Evolutionary conservation across 2,329 filamentous ascomycete species (phyloP), one percentile per base, ranked within the genome.

Genomic region (Fusarium chaquense): DNA sequence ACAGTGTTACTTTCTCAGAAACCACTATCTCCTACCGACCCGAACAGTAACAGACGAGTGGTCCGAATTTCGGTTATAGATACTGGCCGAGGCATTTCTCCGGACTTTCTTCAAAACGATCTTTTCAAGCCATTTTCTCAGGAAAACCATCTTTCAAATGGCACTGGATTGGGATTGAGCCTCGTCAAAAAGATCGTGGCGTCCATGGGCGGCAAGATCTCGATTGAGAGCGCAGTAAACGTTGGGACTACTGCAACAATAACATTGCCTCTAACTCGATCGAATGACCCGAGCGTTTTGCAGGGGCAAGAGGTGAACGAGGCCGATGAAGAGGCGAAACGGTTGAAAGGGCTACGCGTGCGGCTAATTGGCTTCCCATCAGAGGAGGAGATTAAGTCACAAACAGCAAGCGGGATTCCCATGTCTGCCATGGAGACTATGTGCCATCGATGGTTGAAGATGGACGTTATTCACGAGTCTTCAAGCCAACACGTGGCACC

Each of bases 61-160:
- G 67, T 78, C 24, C 73, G 65, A 3, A 72, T 89, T 20, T 85
- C 81, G 0, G 84, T 92, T 5, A 80, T 82, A 0, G 90, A 93
- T 71, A 89, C 90, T 1, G 90, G 90, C 1, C 85, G 83, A 55
- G 91, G 90, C 5, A 92, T 92, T 47, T 85, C 84, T 0, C 81
- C 86, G 13, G 86, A 91, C 16, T 93, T 88, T 67, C 78, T 91
- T n/a, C 82, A 84, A 24, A 84, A 86, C 16, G 83, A 84, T n/a
- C 77, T 91, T 0, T 92, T 90, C 73, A 87, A 84, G 0, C 87
- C 89, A 0, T 91, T 91, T 60, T 78, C 83, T 0, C 90, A 92
- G 67, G 90, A 92, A 71, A 84, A 91, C 52, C 78, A 81, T 0
- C 77, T 92, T 5, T 82, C 85, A 0, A 83, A 86, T 0, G 90